These are phyloP conservation scores for Crithidia mellificae DNA, from an alignment of 208 protist genomes.

Conservation along the genomic window DNA sequence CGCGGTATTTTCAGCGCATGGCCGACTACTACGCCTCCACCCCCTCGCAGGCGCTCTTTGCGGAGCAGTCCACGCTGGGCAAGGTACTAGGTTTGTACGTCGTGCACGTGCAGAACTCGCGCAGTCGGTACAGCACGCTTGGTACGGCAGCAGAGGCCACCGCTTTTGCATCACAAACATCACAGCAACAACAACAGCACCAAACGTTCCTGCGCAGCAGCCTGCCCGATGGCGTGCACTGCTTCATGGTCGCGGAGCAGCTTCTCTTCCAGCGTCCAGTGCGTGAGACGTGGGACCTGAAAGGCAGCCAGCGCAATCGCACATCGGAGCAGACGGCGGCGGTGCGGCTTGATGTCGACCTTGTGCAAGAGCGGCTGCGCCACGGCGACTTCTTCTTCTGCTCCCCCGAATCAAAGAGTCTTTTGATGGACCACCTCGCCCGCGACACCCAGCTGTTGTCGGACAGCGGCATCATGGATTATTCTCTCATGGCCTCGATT, in stretches of 20 bases:
- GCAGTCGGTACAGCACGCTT: neutral
- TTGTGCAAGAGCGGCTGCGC: slow-evolving; percentile 44
- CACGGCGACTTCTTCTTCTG: slow-evolving; percentile 71
- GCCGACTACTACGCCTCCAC: slow-evolving; percentile 19
- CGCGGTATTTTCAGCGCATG: slow-evolving; percentile 71
- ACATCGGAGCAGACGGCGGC: slow-evolving; percentile 46
- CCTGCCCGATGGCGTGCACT: slow-evolving; percentile 37
- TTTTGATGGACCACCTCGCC: slow-evolving; percentile 57
- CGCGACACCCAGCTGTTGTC: slow-evolving; percentile 63
- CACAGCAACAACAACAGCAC: slow-evolving; percentile 16
- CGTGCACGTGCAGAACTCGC: slow-evolving; percentile 26
- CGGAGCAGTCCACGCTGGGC: slow-evolving; percentile 20
- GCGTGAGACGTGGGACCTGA: slow-evolving; percentile 66
- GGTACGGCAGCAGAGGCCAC: neutral
- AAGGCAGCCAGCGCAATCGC: slow-evolving; percentile 86
- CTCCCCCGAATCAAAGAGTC: slow-evolving; percentile 39
- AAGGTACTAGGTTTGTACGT: slow-evolving; percentile 39
- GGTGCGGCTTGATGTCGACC: slow-evolving; percentile 76
- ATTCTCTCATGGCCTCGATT: slow-evolving; percentile 69
- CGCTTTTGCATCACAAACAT: neutral
- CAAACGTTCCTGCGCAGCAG: slow-evolving; percentile 1
- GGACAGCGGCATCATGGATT: slow-evolving; percentile 74
- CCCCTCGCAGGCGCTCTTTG: neutral
- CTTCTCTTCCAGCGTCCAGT: slow-evolving; percentile 25
- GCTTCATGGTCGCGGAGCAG: slow-evolving; percentile 78